Evolutionary conservation across 2,329 filamentous ascomycete genomes (phyloP), one percentile per base, ranked within the genome.

Genomic region (Nannizzia gypsea): DNA sequence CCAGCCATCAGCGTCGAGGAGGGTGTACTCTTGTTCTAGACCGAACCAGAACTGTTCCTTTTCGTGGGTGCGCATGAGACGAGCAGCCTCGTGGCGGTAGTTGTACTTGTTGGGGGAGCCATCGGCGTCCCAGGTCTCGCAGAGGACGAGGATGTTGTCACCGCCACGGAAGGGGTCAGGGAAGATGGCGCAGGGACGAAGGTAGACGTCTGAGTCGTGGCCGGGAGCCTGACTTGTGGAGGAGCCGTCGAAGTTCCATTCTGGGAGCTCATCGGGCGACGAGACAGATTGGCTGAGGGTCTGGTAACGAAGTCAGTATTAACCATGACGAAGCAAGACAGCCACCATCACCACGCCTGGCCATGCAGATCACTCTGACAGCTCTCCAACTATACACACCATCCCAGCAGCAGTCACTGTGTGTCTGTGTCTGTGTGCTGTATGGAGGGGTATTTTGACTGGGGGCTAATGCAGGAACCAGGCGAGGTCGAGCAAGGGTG

Each of bases 91-190:
- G 74, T 96, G 88, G 68, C 93, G 89, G 86, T 87, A 89, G 87
- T 99, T 99, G 87, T 84, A 97, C 78, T 95, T 91, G 86, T 97
- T 99, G 77, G 93, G 93, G 64, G 85, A 90, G 72, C 90, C 91
- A 77, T 96, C 91, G 66, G 88, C 81, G 73, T 92, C 90, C 88
- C 90, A 96, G 77, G 89, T 95, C 81, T 96, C 92, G 73, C 86
- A 84, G 71, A 97, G 87, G 69, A 97, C 92, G 68, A 96, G 84
- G 75, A 96, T 87, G 82, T 96, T 96, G 77, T 90, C 88, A 63
- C 84, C 84, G 63, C 85, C 83, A 67, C 91, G 88, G 86, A 96
- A 92, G 63, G 92, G 92, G 66, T 96, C 90, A 67, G 90, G 88
- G 83, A 84, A 96, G 78, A 91, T 85, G 68, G 90, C 89, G 64